Evolutionary conservation across 495 filamentous ascomycete genomes (phyloP).

Genomic region (Lasiosphaeria miniovina): DNA sequence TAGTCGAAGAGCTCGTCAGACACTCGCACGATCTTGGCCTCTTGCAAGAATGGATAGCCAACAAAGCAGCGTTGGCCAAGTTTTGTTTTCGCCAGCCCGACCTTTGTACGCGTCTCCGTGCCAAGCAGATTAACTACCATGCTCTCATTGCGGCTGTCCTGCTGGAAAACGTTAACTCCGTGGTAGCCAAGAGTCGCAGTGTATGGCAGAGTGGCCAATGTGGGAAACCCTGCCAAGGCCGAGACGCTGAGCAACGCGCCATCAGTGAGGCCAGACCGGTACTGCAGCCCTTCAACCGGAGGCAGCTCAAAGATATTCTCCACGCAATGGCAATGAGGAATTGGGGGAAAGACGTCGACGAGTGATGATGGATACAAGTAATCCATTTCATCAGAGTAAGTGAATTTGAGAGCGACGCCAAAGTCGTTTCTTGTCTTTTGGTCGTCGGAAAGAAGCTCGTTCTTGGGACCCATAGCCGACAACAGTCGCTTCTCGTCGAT

Average conservation of each 20-base stretch:
- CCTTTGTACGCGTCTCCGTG: slow-evolving; percentile 64
- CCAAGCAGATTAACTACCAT: slow-evolving; percentile 85
- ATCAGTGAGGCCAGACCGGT: slow-evolving; percentile 80
- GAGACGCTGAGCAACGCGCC: slow-evolving; percentile 77
- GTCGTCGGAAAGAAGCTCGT: slow-evolving; percentile 67
- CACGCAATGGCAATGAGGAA: slow-evolving; percentile 82
- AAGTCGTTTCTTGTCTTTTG: slow-evolving; percentile 85
- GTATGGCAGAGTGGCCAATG: slow-evolving; percentile 77
- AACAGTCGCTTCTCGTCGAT: slow-evolving; percentile 88
- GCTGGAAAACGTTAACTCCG: slow-evolving; percentile 93
- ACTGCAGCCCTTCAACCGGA: slow-evolving; percentile 83
- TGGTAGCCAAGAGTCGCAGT: slow-evolving; percentile 79
- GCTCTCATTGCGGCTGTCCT: slow-evolving; percentile 94
- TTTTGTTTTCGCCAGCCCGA: slow-evolving; percentile 69
- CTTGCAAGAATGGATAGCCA: slow-evolving; percentile 93
- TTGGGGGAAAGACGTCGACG: slow-evolving; percentile 86
- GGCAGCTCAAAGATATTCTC: slow-evolving; percentile 95
- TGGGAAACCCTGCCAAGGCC: slow-evolving; percentile 91
- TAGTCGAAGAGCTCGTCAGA: slow-evolving; percentile 96
- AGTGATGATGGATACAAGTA: slow-evolving; percentile 83
- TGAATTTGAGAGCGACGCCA: slow-evolving; percentile 89
- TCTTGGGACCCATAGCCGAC: slow-evolving; percentile 77
- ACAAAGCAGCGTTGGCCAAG: slow-evolving; percentile 85
- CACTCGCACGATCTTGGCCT: slow-evolving; percentile 82
- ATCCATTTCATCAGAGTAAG: slow-evolving; percentile 71